Evolutionary conservation across 495 filamentous ascomycete species (phyloP).

Genomic region (Pyrenopolyporus hunteri): DNA sequence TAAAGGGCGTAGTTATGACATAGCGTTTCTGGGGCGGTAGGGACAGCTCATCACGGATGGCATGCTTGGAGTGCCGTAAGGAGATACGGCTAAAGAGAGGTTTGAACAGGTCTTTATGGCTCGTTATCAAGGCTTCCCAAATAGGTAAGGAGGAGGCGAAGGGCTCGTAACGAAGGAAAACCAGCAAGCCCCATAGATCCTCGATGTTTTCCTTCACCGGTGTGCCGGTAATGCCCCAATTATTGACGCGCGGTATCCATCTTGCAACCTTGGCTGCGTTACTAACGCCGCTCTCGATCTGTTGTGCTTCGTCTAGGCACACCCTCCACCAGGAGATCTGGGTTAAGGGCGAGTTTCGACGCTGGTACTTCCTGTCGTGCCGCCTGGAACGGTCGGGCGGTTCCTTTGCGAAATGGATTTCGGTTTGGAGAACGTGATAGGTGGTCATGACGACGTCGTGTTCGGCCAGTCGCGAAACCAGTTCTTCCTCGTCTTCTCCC

Average conservation of each 20-base stretch:
- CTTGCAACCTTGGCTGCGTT: conserved; percentile 81
- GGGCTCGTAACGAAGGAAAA: conserved; percentile 81
- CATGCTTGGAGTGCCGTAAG: conserved; percentile 83
- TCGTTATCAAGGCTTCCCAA: conserved; percentile 69
- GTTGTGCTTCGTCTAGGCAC: conserved; percentile 93
- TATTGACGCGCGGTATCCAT: conserved; percentile 79
- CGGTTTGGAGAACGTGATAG: conserved; percentile 75
- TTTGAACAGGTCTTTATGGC: conserved; percentile 65
- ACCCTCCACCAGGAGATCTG: conserved; percentile 89
- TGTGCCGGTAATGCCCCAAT: conserved; percentile 94
- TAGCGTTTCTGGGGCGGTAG: conserved; percentile 81
- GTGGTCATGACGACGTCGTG: conserved; percentile 88
- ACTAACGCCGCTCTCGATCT: conserved; percentile 87
- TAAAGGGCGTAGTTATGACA: conserved; percentile 89
- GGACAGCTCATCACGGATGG: conserved; percentile 71
- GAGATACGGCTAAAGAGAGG: conserved; percentile 71
- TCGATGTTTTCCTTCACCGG: conserved; percentile 80
- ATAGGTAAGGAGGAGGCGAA: conserved; percentile 65
- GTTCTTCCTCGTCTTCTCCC: conserved; percentile 40
- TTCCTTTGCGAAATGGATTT: conserved; percentile 76
- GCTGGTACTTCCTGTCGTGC: conserved; percentile 67
- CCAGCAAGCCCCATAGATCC: conserved; percentile 72
- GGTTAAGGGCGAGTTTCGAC: conserved; percentile 74
- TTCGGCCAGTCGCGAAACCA: conserved; percentile 58
- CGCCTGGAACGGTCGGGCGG: conserved; percentile 70